Conservation (phyloP, 2,329 filamentous ascomycete species). For the Didymella lethalis region DNA sequence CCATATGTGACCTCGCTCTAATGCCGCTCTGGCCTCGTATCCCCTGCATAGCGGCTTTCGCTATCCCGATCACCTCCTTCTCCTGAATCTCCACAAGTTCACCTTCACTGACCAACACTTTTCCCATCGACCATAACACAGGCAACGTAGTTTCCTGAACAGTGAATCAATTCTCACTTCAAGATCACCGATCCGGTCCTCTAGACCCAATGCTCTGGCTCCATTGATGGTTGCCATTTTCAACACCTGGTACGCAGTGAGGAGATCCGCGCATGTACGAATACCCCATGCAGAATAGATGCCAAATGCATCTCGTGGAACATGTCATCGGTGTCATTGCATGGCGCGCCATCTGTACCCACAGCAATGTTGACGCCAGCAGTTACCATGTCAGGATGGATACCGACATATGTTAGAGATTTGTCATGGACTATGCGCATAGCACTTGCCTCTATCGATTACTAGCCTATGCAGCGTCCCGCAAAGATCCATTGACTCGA, state of each 20-base stretch:
- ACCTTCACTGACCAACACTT: not conserved
- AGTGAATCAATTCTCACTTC: slow-evolving; percentile 44
- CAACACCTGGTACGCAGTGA: slow-evolving; percentile 32
- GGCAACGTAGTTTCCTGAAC: not conserved
- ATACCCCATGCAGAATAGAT: slow-evolving; percentile 31
- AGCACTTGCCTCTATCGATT: not conserved
- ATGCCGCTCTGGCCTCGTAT: slow-evolving; percentile 4
- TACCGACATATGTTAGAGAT: not conserved
- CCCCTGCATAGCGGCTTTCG: not conserved
- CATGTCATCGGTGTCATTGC: slow-evolving; percentile 44
- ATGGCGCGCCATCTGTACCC: slow-evolving; percentile 40
- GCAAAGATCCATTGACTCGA: not conserved
- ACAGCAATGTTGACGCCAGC: slow-evolving; percentile 29
- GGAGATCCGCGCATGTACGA: slow-evolving; percentile 24
- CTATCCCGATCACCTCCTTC: not conserved
- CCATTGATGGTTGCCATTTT: slow-evolving; percentile 39
- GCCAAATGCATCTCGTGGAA: slow-evolving; percentile 40
- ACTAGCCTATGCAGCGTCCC: not conserved
- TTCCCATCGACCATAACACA: slow-evolving; percentile 1
- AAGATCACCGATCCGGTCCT: slow-evolving; percentile 50
- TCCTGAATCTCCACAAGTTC: not conserved
- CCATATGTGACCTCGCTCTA: slow-evolving; percentile 2
- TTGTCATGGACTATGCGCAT: not conserved
- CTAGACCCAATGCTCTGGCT: slow-evolving; percentile 42
- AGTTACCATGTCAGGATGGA: slow-evolving; percentile 28